Base-by-base conservation (phyloP, 1,284 basidiomycete species). In the Cutaneotrichosporon cyanovorans region DNA sequence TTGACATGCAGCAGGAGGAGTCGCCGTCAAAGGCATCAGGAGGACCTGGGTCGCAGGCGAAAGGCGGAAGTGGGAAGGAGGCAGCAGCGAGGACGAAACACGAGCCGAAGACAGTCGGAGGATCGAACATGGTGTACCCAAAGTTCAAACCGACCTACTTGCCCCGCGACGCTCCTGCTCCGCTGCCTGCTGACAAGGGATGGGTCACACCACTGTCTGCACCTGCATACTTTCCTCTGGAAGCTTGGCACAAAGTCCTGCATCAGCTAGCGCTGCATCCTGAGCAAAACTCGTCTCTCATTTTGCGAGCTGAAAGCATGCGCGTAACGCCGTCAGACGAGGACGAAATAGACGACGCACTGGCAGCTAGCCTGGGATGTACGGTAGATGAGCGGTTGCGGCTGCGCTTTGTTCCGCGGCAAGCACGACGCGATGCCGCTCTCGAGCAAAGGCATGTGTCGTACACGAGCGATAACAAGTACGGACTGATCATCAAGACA, bases 231-330 rank as follows among this genome's bases (percentile, higher is more conserved):
- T 69, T 67, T 46, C 47, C 54, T 12, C 53, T 61, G 15, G 42
- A 55, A 31, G 42, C 55, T 30, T 69, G 68, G 48, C 48, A 68
- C 22, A 41, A 59, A 2, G 60, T 60, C 0, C 50, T 65, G 28
- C 60, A 62, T 41, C 55, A 61, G 19, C 58, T 65, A 7, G 46
- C 57, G 10, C 50, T 65, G 3, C 69, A 72, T 49, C 69, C 71
- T 1, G 71, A 73, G 48, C 61, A 65, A 9, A 68, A 71, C 50
- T 67, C 67, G 12, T 51, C 56, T 20, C 51, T 67, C 21, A 71
- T 71, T 40, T 55, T 72, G 2, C 56, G 69, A 5, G 66, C 68
- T 0, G 68, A 71, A 51, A 43, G 54, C 30, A 40, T 62, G 21
- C 46, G 56, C 0, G 38, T 16, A 19, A 28, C 31, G 7, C 31